These are phyloP conservation scores for Albophoma yamanashiensis DNA, from an alignment of 2,329 filamentous ascomycete species.

Conservation along the genomic window DNA sequence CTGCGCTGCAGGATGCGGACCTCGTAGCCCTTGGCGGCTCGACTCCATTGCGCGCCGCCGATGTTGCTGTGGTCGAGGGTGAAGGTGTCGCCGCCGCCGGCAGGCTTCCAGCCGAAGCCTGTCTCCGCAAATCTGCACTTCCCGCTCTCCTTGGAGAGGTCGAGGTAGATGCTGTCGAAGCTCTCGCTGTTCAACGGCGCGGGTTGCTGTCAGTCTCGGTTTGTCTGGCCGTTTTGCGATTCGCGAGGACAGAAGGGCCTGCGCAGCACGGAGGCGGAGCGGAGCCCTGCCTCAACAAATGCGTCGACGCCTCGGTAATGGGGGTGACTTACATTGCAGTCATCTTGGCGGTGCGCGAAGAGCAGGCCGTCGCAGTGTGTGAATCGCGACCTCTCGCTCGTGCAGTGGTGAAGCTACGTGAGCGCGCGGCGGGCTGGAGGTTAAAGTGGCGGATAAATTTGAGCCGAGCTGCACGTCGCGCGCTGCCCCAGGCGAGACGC, in stretches of 20 bases:
- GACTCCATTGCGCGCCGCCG: slow-evolving; percentile 83
- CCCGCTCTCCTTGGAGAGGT: slow-evolving; percentile 84
- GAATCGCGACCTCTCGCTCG: not conserved
- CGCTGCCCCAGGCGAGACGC: not conserved
- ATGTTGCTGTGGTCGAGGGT: slow-evolving; percentile 85
- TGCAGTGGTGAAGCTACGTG: not conserved
- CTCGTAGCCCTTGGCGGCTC: slow-evolving; percentile 85
- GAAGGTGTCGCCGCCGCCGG: slow-evolving; percentile 79
- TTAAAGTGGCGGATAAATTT: not conserved
- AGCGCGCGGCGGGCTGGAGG: not conserved
- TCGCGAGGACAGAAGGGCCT: not conserved
- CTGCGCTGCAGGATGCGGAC: slow-evolving; percentile 82
- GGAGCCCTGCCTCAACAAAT: not conserved
- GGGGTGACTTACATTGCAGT: slow-evolving; percentile 24
- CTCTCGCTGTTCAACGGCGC: slow-evolving; percentile 51
- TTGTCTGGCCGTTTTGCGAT: not conserved
- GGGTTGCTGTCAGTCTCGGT: not conserved
- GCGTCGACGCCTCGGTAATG: not conserved
- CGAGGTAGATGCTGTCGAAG: slow-evolving; percentile 95
- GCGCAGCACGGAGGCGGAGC: not conserved
- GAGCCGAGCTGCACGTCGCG: not conserved
- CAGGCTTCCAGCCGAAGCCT: slow-evolving; percentile 91
- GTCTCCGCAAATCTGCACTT: slow-evolving; percentile 93
- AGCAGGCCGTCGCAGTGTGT: not conserved
- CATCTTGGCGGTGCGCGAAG: slow-evolving; percentile 14